Base-by-base conservation (phyloP, 805 yeast species). In the Yamadazyma laniorum region DNA sequence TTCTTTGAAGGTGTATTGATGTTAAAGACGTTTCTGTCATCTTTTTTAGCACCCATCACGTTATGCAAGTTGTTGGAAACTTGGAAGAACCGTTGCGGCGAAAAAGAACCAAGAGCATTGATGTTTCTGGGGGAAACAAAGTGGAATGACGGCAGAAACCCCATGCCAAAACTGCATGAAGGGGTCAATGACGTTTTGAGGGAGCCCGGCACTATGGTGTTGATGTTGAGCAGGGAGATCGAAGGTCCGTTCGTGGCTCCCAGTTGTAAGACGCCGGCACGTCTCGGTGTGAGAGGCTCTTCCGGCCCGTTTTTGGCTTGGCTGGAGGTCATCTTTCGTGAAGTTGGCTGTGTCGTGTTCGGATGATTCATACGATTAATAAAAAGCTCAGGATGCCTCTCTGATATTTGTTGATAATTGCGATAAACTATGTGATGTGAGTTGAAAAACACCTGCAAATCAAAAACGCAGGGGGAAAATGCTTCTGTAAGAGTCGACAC, bases 61-160 rank as follows among this genome's bases (percentile, higher is more conserved):
- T 42, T 50, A 37, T 36, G 41, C 32, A 55, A 38, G 32, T 49
- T 51, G 23, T 48, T 50, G 6, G 62, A 44, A 6, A 48, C 43
- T 32, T 54, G 59, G 41, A 63, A 54, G 38, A 64, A 55, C 32
- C 61, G 48, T 32, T 59, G 66, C 1, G 71, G 70, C 9, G 70
- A 64, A 5, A 59, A 48, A n/a, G 59, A 42, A 33, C 49, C 48
- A 16, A 63, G 30, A 19, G 40, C 18, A 27, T 41, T 44, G 15
- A 54, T 31, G 39, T 51, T 50, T 23, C 62, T 37, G 5, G 72
- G 72, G 8, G 70, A 59, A 34, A 58, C 50, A 45, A 67, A 61
- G 26, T 58, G 63, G 47, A 67, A 64, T n/a, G 70, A 63, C 11
- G 73, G 72, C 69, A 63, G 70, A 34, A 66, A 63, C 25, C 65